A percentile compares a stretch with the other conserved stretches of the same genome.
Conservation (phyloP, 257 asterid species). For the Schizonepeta tenuifolia region DNA sequence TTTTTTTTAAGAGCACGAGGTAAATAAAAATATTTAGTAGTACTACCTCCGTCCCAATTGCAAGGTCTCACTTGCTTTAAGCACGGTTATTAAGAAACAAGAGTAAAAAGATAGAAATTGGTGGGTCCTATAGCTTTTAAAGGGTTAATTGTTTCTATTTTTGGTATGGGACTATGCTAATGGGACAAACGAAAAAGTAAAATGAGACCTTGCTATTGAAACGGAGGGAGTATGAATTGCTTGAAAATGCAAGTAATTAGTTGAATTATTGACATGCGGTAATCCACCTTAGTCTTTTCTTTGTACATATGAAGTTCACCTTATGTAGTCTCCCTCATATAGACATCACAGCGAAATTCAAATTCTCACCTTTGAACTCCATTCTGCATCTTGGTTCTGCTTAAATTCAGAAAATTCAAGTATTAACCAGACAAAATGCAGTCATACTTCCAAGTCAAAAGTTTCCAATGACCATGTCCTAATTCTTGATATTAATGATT, state of each 20-base stretch:
- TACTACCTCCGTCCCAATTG: too few species aligned
- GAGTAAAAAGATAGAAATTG: too few species aligned
- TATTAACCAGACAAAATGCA: constrained; percentile 15
- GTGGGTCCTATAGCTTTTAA: too few species aligned
- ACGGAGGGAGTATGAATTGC: not conserved
- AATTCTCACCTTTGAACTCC: constrained; percentile 22
- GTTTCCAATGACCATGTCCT: not conserved
- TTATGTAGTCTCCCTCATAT: constrained; percentile 16
- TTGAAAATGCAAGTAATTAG: constrained; percentile 30
- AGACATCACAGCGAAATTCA: constrained; percentile 14
- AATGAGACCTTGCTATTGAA: too few species aligned
- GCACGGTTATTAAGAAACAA: too few species aligned
- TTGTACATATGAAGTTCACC: constrained; percentile 21
- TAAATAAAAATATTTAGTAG: constrained; percentile 22
- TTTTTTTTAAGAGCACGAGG: constrained; percentile 34
- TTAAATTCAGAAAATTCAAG: constrained; percentile 9
- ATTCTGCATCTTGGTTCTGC: constrained; percentile 18
- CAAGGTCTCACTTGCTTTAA: too few species aligned
- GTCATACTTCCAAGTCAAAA: constrained; percentile 19
- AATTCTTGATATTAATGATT: not conserved
- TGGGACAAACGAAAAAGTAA: too few species aligned
- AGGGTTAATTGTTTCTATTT: too few species aligned
- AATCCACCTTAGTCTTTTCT: constrained; percentile 18
- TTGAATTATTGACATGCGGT: constrained; percentile 29
- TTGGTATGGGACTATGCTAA: too few species aligned